Evolutionary conservation across 345 rosid species (phyloP), one percentile per base, ranked within the genome.

Genomic region (Cardamine occulta): DNA sequence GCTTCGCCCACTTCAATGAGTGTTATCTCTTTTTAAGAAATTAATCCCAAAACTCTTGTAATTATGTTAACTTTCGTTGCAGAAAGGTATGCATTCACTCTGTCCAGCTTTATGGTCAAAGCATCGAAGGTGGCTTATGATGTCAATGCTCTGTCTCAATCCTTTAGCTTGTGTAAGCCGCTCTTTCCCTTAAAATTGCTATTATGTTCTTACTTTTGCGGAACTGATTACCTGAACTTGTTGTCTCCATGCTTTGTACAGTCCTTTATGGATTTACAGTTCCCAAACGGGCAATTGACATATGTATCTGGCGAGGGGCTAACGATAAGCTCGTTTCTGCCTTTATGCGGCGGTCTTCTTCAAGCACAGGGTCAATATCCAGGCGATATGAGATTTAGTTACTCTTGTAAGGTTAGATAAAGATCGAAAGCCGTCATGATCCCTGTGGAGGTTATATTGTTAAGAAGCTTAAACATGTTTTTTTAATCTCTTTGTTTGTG

Each of bases 51-150:
- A 26, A 39, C 28, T 63, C 63, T 2, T 19, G 18, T 35, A 49
- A 13, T 40, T 32, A 13, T 21, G 48, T 34, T 52, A 2, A 51
- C 76, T 55, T 34, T 74, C 11, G 6, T 42, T 28, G 15, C 93
- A 95, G 97, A 90, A 88, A 76, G 97, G 97, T 56, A 82, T 95
- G 85, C 99, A 95, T 82, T 95, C 97, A 58, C 85, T 95, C 10
- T 95, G 99, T 79, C 99, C 99, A 62, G 96, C 99, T 21, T 71
- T 95, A 63, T 95, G 99, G 99, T 95, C 99, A 79, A 92, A 89
- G 84, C 99, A 95, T 77, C 80, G 99, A 70, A 88, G 97, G 80
- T 95, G 99, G 99, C 89, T 95, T 79, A 78, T 95, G 74, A 95
- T 95, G 99, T 92, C 99, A 78, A 95, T 95, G 97, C 87, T 95